These are phyloP conservation scores for Anaeromyces robustus DNA, from an alignment of 192 early-diverging fungal species.

Conservation along the genomic window DNA sequence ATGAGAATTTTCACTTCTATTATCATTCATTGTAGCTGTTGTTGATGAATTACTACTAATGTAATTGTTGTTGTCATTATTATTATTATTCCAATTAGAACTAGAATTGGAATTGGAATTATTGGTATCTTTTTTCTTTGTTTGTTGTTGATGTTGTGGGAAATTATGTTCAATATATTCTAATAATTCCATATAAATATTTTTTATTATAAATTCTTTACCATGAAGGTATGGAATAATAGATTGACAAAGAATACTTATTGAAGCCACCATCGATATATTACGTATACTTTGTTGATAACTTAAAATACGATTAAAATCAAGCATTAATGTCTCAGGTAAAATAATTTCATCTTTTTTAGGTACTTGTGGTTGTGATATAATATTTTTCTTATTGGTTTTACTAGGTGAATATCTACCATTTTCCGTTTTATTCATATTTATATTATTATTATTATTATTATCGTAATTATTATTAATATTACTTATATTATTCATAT, in stretches of 20 bases:
- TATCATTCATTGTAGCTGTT: no score
- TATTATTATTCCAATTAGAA: no score
- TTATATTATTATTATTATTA: neutral
- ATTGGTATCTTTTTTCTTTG: neutral
- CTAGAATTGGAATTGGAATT: no score
- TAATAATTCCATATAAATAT: neutral
- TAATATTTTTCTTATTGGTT: neutral
- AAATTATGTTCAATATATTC: neutral
- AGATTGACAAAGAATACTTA: neutral
- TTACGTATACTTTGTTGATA: neutral
- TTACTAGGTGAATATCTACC: no score
- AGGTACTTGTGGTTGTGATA: neutral
- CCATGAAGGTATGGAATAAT: neutral
- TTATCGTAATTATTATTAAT: no score
- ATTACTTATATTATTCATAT: no score
- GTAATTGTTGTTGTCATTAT: no score
- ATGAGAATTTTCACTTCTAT: neutral
- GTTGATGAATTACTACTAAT: no score
- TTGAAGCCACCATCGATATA: neutral
- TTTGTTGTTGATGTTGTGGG: neutral
- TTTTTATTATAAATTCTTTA: neutral
- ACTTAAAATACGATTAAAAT: neutral
- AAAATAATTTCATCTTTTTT: neutral
- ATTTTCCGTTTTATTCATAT: no score
- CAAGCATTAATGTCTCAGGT: neutral